These are phyloP conservation scores for Mucor racemosus DNA, from an alignment of 371 early-diverging fungal species.

Conservation along the genomic window DNA sequence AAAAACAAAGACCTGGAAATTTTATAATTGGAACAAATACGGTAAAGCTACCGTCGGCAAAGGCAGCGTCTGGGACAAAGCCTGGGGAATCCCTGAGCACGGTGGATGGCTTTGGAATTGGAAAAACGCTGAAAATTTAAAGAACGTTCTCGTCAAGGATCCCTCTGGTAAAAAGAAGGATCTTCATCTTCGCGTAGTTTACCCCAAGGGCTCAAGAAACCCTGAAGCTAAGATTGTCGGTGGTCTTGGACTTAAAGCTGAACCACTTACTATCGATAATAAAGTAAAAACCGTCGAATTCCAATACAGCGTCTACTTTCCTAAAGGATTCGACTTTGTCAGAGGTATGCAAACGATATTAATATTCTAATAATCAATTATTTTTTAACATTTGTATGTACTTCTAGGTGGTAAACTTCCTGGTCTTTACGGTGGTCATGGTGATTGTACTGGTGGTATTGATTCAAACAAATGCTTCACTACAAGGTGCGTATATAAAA, in stretches of 20 bases:
- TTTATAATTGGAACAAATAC: constrained; percentile 30
- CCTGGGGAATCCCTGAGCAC: constrained; percentile 25
- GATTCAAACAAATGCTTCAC: constrained; percentile 64
- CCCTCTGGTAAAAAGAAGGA: constrained; percentile 20
- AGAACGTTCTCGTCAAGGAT: constrained; percentile 15
- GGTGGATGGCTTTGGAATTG: constrained; percentile 33
- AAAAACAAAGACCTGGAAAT: constrained; percentile 21
- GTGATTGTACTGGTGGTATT: constrained; percentile 64
- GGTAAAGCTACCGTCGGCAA: constrained; percentile 19
- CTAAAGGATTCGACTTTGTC: constrained; percentile 56
- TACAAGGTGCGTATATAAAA: constrained; percentile 34
- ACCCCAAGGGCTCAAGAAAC: constrained; percentile 24
- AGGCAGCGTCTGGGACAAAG: constrained; percentile 13
- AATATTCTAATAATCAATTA: too few species aligned
- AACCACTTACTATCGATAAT: constrained; percentile 27
- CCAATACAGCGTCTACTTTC: constrained; percentile 58
- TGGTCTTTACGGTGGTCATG: constrained; percentile 59
- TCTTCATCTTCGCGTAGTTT: constrained; percentile 19
- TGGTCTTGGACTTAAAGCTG: constrained; percentile 30
- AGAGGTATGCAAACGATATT: constrained; percentile 36
- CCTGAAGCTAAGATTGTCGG: constrained; percentile 26
- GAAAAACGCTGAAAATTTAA: constrained; percentile 18
- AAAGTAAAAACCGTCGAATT: constrained; percentile 37
- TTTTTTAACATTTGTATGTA: too few species aligned
- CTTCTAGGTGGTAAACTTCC: constrained; percentile 55